These are phyloP conservation scores for Alternaria ethzedia DNA, from an alignment of 2,329 filamentous ascomycete species.

Conservation along the genomic window DNA sequence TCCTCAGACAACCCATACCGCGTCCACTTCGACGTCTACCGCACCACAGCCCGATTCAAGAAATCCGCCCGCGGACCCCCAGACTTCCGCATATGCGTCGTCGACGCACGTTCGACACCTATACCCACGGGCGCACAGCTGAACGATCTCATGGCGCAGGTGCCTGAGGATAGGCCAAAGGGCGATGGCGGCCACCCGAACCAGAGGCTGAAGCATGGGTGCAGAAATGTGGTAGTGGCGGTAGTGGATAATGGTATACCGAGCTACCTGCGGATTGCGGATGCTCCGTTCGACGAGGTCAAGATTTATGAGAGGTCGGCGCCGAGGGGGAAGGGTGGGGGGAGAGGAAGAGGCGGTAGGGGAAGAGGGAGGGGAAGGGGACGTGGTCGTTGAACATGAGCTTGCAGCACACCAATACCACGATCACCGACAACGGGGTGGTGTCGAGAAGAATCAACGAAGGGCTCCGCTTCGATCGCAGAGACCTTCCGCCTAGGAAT, in stretches of 20 bases:
- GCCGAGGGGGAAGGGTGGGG: conserved; percentile 47
- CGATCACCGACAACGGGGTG: neutral
- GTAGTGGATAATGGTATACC: conserved; percentile 89
- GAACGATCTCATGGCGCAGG: conserved; percentile 71
- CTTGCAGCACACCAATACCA: rapidly evolving
- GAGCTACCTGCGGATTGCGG: conserved; percentile 82
- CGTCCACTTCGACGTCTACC: conserved; percentile 83
- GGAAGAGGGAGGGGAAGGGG: conserved; percentile 28
- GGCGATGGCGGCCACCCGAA: conserved; percentile 64
- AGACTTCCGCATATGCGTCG: conserved; percentile 84
- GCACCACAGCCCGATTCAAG: conserved; percentile 69
- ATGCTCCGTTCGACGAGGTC: conserved; percentile 77
- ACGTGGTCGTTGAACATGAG: neutral
- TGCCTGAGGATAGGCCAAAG: conserved; percentile 71
- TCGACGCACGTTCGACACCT: conserved; percentile 73
- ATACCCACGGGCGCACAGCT: conserved; percentile 79
- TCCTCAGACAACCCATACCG: conserved; percentile 65
- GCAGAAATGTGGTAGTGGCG: conserved; percentile 82
- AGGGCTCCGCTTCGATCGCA: neutral
- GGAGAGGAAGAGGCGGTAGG: conserved; percentile 48
- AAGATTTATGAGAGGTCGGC: conserved; percentile 64
- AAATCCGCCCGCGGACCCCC: conserved; percentile 80
- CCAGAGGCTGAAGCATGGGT: conserved; percentile 80
- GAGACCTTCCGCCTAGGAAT: neutral
- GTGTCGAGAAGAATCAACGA: rapidly evolving